A percentile compares a stretch with the other conserved stretches of the same genome.
Evolutionary conservation across 2,329 filamentous ascomycete species (phyloP).

Genomic region (Trichophyton benhamiae): DNA sequence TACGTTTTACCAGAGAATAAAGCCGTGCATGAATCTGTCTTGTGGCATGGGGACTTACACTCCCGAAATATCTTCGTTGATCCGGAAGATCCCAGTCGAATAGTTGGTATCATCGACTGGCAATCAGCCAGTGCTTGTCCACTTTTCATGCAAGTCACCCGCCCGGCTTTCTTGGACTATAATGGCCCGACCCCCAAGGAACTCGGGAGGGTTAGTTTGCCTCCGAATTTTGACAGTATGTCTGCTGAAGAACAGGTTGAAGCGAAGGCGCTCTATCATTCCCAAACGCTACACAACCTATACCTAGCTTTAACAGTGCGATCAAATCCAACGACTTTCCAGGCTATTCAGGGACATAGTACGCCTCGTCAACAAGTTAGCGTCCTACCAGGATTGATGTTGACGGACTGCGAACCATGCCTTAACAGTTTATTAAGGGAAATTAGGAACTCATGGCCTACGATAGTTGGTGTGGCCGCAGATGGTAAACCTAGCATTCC

Average conservation of each 20-base stretch:
- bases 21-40: constrained; percentile 16
- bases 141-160: constrained; percentile 16
- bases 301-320: constrained; percentile 15
- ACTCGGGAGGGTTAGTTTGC: constrained; percentile 11
- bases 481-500: neutral
- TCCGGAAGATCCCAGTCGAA: constrained; percentile 8
- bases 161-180: constrained; percentile 17
- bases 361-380: constrained; percentile 17
- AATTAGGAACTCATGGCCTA: constrained; percentile 15
- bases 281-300: constrained; percentile 18
- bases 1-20: constrained; percentile 22
- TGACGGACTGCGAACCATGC: constrained; percentile 18
- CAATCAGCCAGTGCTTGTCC: constrained; percentile 18
- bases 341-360: constrained; percentile 15
- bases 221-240: constrained; percentile 15
- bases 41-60: constrained; percentile 33
- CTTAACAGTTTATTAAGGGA: constrained; percentile 15
- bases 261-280: constrained; percentile 16
- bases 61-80: constrained; percentile 31
- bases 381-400: constrained; percentile 15
- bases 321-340: constrained; percentile 13
- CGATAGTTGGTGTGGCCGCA: constrained; percentile 12
- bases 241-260: constrained; percentile 15
- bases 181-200: constrained; percentile 15
- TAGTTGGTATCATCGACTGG: constrained; percentile 11